Evolutionary conservation across 2,329 filamentous ascomycete species (phyloP).

Genomic region (Colletotrichum costaricense): DNA sequence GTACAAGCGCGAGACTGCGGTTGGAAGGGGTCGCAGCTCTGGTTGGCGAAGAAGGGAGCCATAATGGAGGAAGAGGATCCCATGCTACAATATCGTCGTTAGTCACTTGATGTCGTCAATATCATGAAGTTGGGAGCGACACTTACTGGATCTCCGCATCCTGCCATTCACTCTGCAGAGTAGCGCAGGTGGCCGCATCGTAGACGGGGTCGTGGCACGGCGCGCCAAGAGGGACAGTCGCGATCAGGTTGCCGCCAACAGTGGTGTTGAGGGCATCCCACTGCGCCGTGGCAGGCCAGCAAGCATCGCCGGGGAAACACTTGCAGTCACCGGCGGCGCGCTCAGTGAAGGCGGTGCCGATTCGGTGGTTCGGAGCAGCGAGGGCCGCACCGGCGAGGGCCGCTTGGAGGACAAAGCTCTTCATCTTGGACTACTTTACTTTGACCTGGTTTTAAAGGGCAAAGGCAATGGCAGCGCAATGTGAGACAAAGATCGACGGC

Average conservation of each 20-base stretch:
- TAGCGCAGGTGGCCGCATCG: constrained; percentile 55
- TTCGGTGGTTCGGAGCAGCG: constrained; percentile 15
- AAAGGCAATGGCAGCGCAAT: neutral
- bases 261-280: constrained; percentile 61
- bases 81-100: constrained; percentile 40
- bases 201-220: constrained; percentile 58
- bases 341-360: neutral
- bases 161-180: constrained; percentile 56
- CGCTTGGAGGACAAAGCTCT: constrained; percentile 28
- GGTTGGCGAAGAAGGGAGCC: constrained; percentile 51
- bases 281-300: constrained; percentile 56
- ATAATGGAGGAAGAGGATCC: constrained; percentile 54
- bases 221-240: constrained; percentile 58
- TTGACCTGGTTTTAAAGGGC: neutral
- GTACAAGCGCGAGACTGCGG: constrained; percentile 52
- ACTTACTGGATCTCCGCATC: constrained; percentile 56
- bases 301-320: constrained; percentile 59
- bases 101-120: neutral
- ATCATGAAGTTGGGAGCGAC: neutral
- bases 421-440: constrained; percentile 15
- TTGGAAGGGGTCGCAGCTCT: constrained; percentile 53
- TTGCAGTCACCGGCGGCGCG: constrained; percentile 54
- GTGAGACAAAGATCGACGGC: constrained; percentile 23
- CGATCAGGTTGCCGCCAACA: constrained; percentile 59
- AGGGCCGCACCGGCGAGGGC: constrained; percentile 23